A percentile compares a stretch with the other conserved stretches of the same genome.
phyloP scores from a whole-genome alignment of 2,329 filamentous ascomycete species.

The Phialophora tarda region DNA sequence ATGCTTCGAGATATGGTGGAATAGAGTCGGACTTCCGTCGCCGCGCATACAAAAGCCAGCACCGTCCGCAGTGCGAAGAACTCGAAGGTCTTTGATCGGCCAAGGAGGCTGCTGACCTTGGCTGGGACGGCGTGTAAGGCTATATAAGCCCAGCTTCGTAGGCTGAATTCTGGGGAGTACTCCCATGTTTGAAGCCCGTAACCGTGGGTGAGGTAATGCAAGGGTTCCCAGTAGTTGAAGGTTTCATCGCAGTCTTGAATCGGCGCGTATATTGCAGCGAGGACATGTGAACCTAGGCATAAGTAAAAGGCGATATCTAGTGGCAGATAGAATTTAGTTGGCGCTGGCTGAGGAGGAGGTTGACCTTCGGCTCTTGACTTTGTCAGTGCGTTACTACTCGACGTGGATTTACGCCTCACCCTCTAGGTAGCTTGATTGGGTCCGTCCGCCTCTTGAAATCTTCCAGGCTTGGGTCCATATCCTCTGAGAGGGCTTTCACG shows the following conservation, averaged over 20 bases:
- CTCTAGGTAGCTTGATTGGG: conserved; percentile 20
- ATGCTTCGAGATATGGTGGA: conserved; percentile 75
- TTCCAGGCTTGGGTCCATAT: conserved; percentile 27
- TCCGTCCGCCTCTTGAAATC: conserved; percentile 23
- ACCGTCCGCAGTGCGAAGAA: conserved; percentile 85
- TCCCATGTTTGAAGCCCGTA: conserved; percentile 98
- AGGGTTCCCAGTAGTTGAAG: conserved; percentile 98
- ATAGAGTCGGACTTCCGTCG: conserved; percentile 82
- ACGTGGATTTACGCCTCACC: conserved; percentile 14
- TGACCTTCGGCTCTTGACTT: conserved; percentile 16
- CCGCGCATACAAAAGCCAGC: conserved; percentile 76
- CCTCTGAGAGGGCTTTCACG: neutral
- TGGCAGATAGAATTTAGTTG: conserved; percentile 65
- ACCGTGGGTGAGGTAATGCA: conserved; percentile 90
- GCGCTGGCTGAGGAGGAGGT: conserved; percentile 48
- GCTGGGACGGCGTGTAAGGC: conserved; percentile 76
- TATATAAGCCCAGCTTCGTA: conserved; percentile 93
- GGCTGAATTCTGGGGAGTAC: conserved; percentile 92
- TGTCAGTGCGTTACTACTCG: conserved; percentile 5
- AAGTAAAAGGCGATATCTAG: conserved; percentile 80
- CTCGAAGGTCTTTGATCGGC: conserved; percentile 61
- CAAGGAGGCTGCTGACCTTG: conserved; percentile 65
- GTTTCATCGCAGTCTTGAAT: conserved; percentile 99
- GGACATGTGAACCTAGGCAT: conserved; percentile 73
- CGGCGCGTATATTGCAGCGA: conserved; percentile 81